These are phyloP conservation scores for Chiua virens DNA, from an alignment of 768 basidiomycete genomes.

Conservation along the genomic window DNA sequence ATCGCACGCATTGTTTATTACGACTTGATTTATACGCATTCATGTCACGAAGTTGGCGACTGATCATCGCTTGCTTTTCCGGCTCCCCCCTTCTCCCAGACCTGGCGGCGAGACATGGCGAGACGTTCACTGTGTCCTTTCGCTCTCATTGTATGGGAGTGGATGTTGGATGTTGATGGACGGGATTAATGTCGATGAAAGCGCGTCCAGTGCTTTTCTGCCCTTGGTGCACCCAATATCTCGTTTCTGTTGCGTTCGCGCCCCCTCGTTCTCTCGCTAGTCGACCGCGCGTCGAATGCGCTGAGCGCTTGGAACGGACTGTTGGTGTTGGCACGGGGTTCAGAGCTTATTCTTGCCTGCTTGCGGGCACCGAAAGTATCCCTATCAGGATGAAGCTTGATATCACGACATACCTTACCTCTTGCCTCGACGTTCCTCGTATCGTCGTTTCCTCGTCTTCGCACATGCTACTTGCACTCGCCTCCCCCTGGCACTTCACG, in stretches of 20 bases:
- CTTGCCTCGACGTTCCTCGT: slow-evolving; percentile 23
- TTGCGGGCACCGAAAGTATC: slow-evolving; percentile 27
- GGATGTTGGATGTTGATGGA: slow-evolving; percentile 23
- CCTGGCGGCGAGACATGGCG: slow-evolving; percentile 20
- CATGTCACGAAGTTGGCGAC: slow-evolving; percentile 35
- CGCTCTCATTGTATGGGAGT: slow-evolving; percentile 38
- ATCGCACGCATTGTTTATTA: slow-evolving; percentile 42
- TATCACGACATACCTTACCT: slow-evolving; percentile 13
- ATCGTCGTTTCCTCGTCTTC: too few relatives aligned
- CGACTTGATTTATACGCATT: slow-evolving; percentile 40
- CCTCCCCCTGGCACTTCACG: slow-evolving; percentile 14
- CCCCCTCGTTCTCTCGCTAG: slow-evolving; percentile 37
- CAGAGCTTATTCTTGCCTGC: slow-evolving; percentile 14
- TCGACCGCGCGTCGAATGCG: slow-evolving; percentile 27
- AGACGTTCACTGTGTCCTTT: slow-evolving; percentile 21
- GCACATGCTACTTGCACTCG: slow-evolving; percentile 15
- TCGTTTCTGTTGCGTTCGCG: slow-evolving; percentile 22
- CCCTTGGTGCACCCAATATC: not conserved
- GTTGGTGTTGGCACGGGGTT: slow-evolving; percentile 11
- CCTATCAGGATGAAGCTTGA: slow-evolving; percentile 14
- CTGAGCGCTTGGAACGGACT: slow-evolving; percentile 22
- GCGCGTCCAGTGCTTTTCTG: too few relatives aligned
- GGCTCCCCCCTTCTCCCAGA: slow-evolving; percentile 16
- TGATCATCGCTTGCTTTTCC: slow-evolving; percentile 47
- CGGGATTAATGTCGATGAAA: slow-evolving; percentile 21